phyloP scores from a whole-genome alignment of 306 rosid genomes.

The Corylus heterophylla region DNA sequence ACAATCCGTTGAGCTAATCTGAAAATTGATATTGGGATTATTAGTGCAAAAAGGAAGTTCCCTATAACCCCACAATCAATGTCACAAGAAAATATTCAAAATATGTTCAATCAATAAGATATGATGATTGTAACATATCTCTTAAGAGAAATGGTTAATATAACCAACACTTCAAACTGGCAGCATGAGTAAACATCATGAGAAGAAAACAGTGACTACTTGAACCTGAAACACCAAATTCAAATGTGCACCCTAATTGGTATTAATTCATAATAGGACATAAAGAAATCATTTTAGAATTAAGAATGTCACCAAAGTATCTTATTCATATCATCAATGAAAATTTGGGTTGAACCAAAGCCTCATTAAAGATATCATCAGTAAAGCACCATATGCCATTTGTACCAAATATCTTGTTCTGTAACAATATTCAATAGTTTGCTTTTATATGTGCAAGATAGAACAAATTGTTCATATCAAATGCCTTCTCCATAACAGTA shows the following conservation, averaged over 20 bases:
- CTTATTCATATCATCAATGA: neutral
- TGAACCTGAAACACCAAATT: neutral
- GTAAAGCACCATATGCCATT: neutral
- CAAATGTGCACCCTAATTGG: neutral
- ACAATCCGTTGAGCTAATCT: conserved; percentile 97
- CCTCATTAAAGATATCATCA: neutral
- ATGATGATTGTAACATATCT: neutral
- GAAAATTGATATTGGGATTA: conserved; percentile 25
- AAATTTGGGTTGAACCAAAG: neutral
- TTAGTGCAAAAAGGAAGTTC: conserved; percentile 9
- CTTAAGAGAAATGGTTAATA: neutral
- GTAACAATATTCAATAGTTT: neutral
- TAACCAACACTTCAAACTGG: neutral
- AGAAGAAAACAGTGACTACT: neutral
- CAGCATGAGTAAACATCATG: neutral
- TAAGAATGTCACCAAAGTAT: neutral
- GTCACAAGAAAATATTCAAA: neutral
- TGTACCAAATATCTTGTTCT: neutral
- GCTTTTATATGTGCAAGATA: neutral
- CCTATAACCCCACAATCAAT: neutral
- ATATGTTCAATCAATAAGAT: neutral
- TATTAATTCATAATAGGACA: neutral
- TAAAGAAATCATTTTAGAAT: neutral
- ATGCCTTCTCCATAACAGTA: neutral
- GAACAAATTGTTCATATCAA: neutral